These are phyloP conservation scores for Mycena capillaripes DNA, from an alignment of 768 basidiomycete genomes.

Conservation along the genomic window DNA sequence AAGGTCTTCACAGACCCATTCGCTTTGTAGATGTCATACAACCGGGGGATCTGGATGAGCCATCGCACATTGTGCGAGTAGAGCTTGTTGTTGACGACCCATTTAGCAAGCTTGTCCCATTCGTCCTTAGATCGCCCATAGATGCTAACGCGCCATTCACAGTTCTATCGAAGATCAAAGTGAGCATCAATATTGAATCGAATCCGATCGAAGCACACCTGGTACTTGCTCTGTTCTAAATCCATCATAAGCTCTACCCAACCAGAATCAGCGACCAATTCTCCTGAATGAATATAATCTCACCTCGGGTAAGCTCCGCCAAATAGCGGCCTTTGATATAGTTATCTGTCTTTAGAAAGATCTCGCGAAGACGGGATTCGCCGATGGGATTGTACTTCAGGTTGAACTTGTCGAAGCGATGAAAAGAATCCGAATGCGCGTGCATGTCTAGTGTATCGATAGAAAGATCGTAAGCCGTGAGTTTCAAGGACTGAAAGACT, in stretches of 20 bases:
- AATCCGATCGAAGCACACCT: slow-evolving; percentile 62
- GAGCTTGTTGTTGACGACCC: slow-evolving; percentile 94
- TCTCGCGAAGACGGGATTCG: slow-evolving; percentile 94
- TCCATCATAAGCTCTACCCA: slow-evolving; percentile 94
- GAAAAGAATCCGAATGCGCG: slow-evolving; percentile 97
- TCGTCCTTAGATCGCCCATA: slow-evolving; percentile 88
- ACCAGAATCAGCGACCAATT: not conserved
- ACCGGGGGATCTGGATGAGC: slow-evolving; percentile 94
- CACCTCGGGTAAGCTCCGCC: slow-evolving; percentile 94
- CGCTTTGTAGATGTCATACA: slow-evolving; percentile 96
- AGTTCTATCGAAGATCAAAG: slow-evolving; percentile 67
- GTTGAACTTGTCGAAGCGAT: slow-evolving; percentile 99
- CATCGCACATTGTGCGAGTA: slow-evolving; percentile 98
- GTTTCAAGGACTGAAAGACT: slow-evolving; percentile 96
- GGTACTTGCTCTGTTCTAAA: slow-evolving; percentile 98
- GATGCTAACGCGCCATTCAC: slow-evolving; percentile 97
- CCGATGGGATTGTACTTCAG: slow-evolving; percentile 98
- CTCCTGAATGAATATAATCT: not conserved
- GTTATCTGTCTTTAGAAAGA: slow-evolving; percentile 99
- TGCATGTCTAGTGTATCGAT: slow-evolving; percentile 99
- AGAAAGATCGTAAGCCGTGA: slow-evolving; percentile 97
- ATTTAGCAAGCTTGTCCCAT: slow-evolving; percentile 99
- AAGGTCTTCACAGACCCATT: slow-evolving; percentile 88
- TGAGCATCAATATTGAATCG: not conserved
- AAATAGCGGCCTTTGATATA: slow-evolving; percentile 92